Percentiles rank a stretch among this genome's conserved stretches.
These are phyloP conservation scores for Hypoxylon sp. DNA, from an alignment of 2,329 filamentous ascomycete genomes.

Conservation along the genomic window DNA sequence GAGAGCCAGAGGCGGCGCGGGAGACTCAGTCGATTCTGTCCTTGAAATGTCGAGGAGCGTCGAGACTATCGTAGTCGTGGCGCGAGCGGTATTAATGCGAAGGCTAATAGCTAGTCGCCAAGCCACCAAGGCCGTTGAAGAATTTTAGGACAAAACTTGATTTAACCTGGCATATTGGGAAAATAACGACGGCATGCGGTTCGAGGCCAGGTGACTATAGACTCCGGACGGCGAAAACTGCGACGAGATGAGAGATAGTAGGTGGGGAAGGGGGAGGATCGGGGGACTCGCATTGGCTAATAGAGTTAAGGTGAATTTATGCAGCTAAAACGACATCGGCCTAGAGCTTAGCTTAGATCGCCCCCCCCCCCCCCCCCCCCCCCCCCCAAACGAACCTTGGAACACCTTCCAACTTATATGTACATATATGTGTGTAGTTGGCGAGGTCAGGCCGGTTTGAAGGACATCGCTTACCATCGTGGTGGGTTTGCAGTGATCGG, in stretches of 20 bases:
- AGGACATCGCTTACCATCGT: too few species aligned
- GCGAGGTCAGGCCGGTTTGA: too few species aligned
- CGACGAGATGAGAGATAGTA: conserved; percentile 30
- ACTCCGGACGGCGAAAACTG: conserved; percentile 21
- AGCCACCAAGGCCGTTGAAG: conserved; percentile 10
- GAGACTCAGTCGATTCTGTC: conserved; percentile 14
- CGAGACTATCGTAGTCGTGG: conserved; percentile 11
- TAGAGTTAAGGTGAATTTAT: too few species aligned
- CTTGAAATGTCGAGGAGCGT: too few species aligned
- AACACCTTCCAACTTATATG: too few species aligned
- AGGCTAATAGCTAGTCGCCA: conserved; percentile 21
- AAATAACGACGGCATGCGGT: conserved; percentile 10
- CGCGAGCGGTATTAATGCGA: conserved; percentile 9
- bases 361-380: not conserved
- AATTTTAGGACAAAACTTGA: conserved; percentile 4
- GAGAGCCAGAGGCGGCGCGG: conserved; percentile 15
- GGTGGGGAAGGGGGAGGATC: too few species aligned
- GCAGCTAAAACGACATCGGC: conserved; percentile 24
- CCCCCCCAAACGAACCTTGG: conserved; percentile 10
- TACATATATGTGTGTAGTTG: too few species aligned
- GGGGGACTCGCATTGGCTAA: conserved; percentile 29
- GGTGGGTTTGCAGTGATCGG: too few species aligned
- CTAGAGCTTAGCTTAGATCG: conserved; percentile 20
- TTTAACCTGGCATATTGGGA: not conserved
- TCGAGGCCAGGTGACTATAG: conserved; percentile 25